Percentiles rank a stretch among this genome's conserved stretches.
Evolutionary conservation across 768 basidiomycete species (phyloP).

Genomic region (Russula dissimulans): DNA sequence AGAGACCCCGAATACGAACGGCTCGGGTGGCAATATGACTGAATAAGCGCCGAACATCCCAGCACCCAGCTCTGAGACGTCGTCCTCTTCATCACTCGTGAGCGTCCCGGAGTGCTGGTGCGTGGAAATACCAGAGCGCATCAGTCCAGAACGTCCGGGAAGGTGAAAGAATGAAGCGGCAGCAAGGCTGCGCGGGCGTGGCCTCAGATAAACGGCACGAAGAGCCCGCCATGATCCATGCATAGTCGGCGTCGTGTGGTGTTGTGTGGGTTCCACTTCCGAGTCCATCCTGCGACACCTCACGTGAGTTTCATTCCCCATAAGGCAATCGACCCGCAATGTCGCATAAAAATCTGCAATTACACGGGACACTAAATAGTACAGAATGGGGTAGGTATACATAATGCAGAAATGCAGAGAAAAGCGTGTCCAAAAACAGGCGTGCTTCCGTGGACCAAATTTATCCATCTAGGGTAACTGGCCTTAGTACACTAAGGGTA

Average conservation of each 20-base stretch:
- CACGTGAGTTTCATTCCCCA: too few relatives aligned
- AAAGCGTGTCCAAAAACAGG: not conserved
- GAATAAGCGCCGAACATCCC: conserved; percentile 41
- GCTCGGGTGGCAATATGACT: conserved; percentile 58
- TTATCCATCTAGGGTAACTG: conserved; percentile 11
- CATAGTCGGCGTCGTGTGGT: not conserved
- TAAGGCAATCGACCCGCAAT: too few relatives aligned
- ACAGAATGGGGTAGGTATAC: conserved; percentile 3
- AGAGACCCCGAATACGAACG: conserved; percentile 53
- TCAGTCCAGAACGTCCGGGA: not conserved
- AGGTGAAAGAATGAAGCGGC: not conserved
- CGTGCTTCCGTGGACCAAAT: not conserved
- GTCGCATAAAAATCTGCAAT: not conserved
- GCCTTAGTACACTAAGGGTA: not conserved
- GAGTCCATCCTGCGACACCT: too few relatives aligned
- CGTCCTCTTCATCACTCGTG: not conserved
- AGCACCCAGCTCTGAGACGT: not conserved
- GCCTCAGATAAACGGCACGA: not conserved
- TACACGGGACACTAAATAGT: not conserved
- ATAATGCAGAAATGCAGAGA: not conserved
- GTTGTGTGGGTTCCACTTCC: too few relatives aligned
- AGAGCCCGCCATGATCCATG: not conserved
- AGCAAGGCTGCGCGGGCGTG: not conserved
- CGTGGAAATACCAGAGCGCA: not conserved
- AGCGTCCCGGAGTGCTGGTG: not conserved